These are phyloP conservation scores for Paramyrothecium sp. DNA, from an alignment of 2,329 filamentous ascomycete species.

Conservation along the genomic window DNA sequence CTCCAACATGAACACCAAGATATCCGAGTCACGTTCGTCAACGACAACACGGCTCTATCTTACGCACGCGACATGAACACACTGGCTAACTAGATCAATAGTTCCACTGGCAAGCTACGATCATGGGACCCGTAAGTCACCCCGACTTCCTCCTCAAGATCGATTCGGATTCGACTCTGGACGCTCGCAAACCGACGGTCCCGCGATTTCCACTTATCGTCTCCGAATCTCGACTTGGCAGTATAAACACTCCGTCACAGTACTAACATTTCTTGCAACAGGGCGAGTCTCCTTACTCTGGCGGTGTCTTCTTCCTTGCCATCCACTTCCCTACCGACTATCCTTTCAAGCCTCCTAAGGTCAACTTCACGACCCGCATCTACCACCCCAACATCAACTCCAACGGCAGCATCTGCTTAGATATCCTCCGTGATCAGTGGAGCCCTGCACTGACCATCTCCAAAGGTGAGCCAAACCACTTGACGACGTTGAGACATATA, in stretches of 20 bases:
- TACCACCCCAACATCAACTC: constrained; percentile 99
- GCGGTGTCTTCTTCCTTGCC: constrained; percentile 97
- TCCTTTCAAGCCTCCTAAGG: constrained; percentile 99
- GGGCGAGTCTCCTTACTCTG: constrained; percentile 96
- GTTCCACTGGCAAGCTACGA: constrained; percentile 99
- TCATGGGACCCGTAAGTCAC: constrained; percentile 92
- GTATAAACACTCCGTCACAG: not conserved
- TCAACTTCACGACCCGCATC: constrained; percentile 99
- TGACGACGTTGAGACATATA: constrained; percentile 2
- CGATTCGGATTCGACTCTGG: no score
- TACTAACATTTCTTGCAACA: constrained; percentile 38
- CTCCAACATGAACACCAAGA: constrained; percentile 17
- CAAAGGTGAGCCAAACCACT: constrained; percentile 66
- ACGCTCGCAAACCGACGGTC: no score
- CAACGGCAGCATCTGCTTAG: constrained; percentile 97
- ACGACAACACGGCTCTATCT: not conserved
- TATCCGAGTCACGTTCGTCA: constrained; percentile 8
- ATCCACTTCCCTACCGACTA: constrained; percentile 99
- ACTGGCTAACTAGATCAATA: constrained; percentile 38
- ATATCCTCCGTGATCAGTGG: constrained; percentile 99
- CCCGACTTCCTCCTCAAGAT: not conserved
- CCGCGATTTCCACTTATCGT: not conserved
- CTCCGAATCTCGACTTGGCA: constrained; percentile 2
- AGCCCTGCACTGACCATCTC: constrained; percentile 97
- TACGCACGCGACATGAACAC: constrained; percentile 1